These are phyloP conservation scores for Cyberlindnera amylophila DNA, from an alignment of 805 yeast species.

Conservation along the genomic window DNA sequence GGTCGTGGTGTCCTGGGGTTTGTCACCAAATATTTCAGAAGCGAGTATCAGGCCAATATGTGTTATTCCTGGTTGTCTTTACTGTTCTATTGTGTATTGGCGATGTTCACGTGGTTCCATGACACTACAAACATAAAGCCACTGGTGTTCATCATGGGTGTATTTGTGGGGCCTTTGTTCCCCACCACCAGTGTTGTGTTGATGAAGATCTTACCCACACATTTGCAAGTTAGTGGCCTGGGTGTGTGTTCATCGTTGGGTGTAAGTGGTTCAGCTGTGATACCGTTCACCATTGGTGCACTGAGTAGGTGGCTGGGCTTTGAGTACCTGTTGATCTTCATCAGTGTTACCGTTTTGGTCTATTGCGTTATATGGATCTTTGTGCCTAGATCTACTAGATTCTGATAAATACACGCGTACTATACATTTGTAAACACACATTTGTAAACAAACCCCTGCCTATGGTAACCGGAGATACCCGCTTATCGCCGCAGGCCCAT, in stretches of 20 bases:
- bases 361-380: conserved; percentile 25
- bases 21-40: conserved; percentile 44
- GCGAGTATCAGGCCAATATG: conserved; percentile 38
- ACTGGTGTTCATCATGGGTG: conserved; percentile 44
- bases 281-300: conserved; percentile 64
- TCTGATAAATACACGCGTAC: neutral
- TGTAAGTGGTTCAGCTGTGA: conserved; percentile 73
- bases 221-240: conserved; percentile 59
- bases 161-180: conserved; percentile 65
- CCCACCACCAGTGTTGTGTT: conserved; percentile 70
- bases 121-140: conserved; percentile 12
- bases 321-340: conserved; percentile 5
- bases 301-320: conserved; percentile 16
- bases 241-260: conserved; percentile 78
- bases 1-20: conserved; percentile 61
- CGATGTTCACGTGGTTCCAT: conserved; percentile 12
- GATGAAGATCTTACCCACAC: conserved; percentile 56
- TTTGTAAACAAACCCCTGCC: no score
- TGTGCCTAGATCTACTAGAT: neutral
- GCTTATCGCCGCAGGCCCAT: no score
- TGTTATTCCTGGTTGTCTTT: conserved; percentile 32
- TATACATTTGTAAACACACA: no score
- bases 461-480: no score
- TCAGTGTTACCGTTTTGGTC: conserved; percentile 31
- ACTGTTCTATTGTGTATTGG: conserved; percentile 23